Base-by-base conservation (phyloP, 2,329 filamentous ascomycete species). In the Parascedosporium putredinis region DNA sequence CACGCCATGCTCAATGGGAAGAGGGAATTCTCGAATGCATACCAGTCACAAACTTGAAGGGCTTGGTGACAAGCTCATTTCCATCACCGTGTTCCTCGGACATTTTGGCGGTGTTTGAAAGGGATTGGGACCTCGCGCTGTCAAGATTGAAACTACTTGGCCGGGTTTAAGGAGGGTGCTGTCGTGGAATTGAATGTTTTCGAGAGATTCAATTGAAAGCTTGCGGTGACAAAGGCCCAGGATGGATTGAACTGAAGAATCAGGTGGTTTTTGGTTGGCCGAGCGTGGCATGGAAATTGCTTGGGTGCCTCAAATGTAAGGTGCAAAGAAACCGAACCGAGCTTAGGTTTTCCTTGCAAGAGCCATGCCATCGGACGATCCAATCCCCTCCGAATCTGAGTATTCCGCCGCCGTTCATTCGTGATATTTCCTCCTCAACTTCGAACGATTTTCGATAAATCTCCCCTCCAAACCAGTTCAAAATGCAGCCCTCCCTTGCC, bases 41-140 rank as follows among this genome's bases (percentile, higher is more conserved):
- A 95, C 90, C 91, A 76, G 91, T 97, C 67, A 97, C 93, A 76
- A 97, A 97, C 86, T 98, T 98, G 86, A 98, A 98, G 73, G 94
- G 94, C 84, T 96, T 98, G 75, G 90, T 96, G 60, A 79, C 77
- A 71, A 78, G 78, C 71, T 95, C 86, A 12, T 12, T 31, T 31
- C 27, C 27, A 62, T 70, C 64, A 66, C 81, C 77, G 65, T 88
- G 84, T 67, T 87, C 87, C 74, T 94, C 88, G 69, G 89, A 85
- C 91, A 98, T 98, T 62, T 74, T 90, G 79, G 71, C 72, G 65
- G 67, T 67, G 18, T 49, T 29, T 29, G 18, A 18, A 29, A 27
- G 47, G n/a, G 33, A 43, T 25, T 38, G 31, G 46, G 33, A 24
- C 33, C 33, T 18, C 23, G 36, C 16, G 38, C 38, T 42, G 16